A percentile compares a stretch with the other conserved stretches of the same genome.
These are phyloP conservation scores for Fraxinus anomala DNA, from an alignment of 257 asterid genomes.

Conservation along the genomic window DNA sequence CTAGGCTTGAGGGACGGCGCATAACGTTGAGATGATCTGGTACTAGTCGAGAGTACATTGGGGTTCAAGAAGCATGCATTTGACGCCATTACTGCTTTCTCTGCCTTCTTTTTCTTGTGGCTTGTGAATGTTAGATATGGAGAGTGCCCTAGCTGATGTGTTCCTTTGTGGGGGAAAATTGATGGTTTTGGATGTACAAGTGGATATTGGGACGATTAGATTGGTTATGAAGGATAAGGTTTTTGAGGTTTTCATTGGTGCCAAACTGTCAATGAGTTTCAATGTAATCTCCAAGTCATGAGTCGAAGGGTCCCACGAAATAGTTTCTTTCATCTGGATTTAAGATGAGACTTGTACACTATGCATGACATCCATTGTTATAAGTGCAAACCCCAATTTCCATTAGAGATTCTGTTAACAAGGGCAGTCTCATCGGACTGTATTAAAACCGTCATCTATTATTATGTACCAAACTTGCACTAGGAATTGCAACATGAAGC, in stretches of 20 bases:
- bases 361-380: too few species aligned
- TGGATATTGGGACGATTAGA: constrained; percentile 40
- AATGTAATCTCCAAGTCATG: constrained; percentile 33
- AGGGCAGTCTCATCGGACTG: too few species aligned
- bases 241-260: constrained; percentile 41
- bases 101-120: not conserved
- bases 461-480: too few species aligned
- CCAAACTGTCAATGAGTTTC: constrained; percentile 27
- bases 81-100: constrained; percentile 34
- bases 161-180: constrained; percentile 33
- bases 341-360: not conserved
- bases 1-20: constrained; percentile 32
- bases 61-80: constrained; percentile 53
- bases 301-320: not conserved
- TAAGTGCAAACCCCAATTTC: too few species aligned
- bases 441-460: too few species aligned
- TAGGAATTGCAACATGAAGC: too few species aligned
- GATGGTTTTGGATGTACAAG: constrained; percentile 24
- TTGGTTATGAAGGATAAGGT: constrained; percentile 46
- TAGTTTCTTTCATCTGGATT: constrained; percentile 3
- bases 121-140: not conserved
- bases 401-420: too few species aligned
- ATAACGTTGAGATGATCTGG: constrained; percentile 29
- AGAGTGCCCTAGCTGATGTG: constrained; percentile 3
- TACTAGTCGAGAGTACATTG: constrained; percentile 38